phyloP scores from a whole-genome alignment of 73 alveolate genomes.

The Tetrahymena borealis region DNA sequence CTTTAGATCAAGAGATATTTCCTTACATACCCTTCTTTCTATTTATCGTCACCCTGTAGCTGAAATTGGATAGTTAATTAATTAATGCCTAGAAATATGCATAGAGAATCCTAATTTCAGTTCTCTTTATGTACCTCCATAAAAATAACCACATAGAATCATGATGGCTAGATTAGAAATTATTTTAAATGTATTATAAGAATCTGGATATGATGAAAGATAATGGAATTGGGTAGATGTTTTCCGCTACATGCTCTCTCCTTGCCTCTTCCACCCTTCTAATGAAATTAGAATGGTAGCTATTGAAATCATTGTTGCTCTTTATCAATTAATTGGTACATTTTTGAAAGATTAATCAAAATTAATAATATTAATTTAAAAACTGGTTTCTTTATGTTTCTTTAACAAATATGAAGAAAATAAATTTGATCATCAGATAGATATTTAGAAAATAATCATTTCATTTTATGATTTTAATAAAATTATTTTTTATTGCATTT shows the following conservation, averaged over 20 bases:
- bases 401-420: no score
- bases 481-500: not conserved
- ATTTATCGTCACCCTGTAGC: conserved; percentile 90
- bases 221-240: conserved; percentile 88
- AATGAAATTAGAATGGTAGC: conserved; percentile 84
- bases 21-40: conserved; percentile 70
- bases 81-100: conserved; percentile 63
- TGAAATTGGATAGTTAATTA: conserved; percentile 65
- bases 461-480: conserved; percentile 50
- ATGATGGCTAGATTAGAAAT: conserved; percentile 90
- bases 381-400: no score
- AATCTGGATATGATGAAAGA: conserved; percentile 82
- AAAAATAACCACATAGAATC: conserved; percentile 86
- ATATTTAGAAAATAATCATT: no score
- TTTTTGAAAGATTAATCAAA: no score
- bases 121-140: conserved; percentile 78
- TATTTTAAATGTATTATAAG: conserved; percentile 67
- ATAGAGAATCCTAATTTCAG: conserved; percentile 82
- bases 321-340: conserved; percentile 81
- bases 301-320: conserved; percentile 73
- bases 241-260: conserved; percentile 69
- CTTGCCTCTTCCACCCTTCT: conserved; percentile 79
- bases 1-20: conserved; percentile 86
- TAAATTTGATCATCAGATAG: no score
- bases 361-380: no score